phyloP scores from a whole-genome alignment of 148 eudicot genomes.

The Cornus controversa region DNA sequence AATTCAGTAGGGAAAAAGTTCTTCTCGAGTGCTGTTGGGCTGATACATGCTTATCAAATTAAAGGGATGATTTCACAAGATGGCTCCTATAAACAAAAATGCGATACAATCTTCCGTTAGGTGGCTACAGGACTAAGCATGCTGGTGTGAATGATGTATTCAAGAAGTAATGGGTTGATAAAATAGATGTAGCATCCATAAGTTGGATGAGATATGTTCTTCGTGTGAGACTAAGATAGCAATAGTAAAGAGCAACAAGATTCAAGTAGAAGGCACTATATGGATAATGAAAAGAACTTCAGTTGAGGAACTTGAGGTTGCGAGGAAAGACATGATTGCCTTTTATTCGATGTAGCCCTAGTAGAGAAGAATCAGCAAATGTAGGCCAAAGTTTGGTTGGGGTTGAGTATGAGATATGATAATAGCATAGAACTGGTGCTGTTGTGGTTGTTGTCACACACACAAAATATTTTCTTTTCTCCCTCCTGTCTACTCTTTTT shows the following conservation, averaged over 20 bases:
- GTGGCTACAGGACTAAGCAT: neutral
- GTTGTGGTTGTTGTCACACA: neutral
- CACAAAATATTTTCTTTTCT: too few species aligned
- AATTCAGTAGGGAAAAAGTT: too few species aligned
- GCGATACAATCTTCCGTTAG: neutral
- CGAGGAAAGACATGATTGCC: neutral
- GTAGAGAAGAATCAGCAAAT: neutral
- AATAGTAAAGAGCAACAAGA: neutral
- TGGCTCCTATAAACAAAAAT: neutral
- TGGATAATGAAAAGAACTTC: too few species aligned
- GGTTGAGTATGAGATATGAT: neutral
- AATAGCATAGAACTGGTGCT: neutral
- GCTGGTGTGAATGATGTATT: neutral
- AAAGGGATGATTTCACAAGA: neutral
- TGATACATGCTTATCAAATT: neutral
- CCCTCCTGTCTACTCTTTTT: neutral
- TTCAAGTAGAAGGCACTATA: too few species aligned
- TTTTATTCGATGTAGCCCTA: neutral
- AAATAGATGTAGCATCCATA: neutral
- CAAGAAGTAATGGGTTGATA: neutral
- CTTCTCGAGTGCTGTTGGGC: too few species aligned
- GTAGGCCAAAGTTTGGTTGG: neutral
- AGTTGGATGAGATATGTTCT: too few species aligned
- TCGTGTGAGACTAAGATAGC: neutral
- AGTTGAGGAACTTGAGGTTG: too few species aligned